A percentile compares a stretch with the other conserved stretches of the same genome.
Conservation (phyloP, 73 alveolate species). For the Durusdinium trenchii region DNA sequence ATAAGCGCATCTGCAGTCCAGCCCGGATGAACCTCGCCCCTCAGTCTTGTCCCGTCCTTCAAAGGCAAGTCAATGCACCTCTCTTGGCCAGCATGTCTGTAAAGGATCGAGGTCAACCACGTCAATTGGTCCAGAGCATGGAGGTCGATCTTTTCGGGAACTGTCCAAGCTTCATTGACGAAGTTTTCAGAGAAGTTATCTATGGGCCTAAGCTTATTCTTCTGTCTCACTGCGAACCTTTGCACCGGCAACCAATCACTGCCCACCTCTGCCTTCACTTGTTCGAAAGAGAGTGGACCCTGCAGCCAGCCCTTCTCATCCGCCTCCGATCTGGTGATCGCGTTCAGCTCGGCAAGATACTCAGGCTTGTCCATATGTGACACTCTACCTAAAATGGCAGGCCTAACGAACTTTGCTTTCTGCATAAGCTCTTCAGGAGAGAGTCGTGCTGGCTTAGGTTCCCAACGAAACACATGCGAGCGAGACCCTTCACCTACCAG, state of each 20-base stretch:
- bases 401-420: not conserved
- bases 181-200: not conserved
- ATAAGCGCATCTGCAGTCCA: not conserved
- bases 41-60: not conserved
- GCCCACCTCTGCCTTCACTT: not conserved
- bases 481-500: not conserved
- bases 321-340: not conserved
- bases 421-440: not conserved
- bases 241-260: conserved; percentile 10
- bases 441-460: not conserved
- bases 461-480: not conserved
- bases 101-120: not conserved
- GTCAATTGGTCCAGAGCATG: not conserved
- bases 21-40: not conserved
- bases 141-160: not conserved
- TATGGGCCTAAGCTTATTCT: conserved; percentile 50
- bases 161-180: conserved; percentile 1
- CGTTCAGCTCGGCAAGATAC: not conserved
- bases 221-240: conserved; percentile 25
- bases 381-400: not conserved
- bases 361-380: not conserved
- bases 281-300: not conserved
- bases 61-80: not conserved
- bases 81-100: too few species aligned
- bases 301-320: conserved; percentile 41